These are phyloP conservation scores for Penicillium flavigenum DNA, from an alignment of 495 filamentous ascomycete genomes.

Conservation along the genomic window DNA sequence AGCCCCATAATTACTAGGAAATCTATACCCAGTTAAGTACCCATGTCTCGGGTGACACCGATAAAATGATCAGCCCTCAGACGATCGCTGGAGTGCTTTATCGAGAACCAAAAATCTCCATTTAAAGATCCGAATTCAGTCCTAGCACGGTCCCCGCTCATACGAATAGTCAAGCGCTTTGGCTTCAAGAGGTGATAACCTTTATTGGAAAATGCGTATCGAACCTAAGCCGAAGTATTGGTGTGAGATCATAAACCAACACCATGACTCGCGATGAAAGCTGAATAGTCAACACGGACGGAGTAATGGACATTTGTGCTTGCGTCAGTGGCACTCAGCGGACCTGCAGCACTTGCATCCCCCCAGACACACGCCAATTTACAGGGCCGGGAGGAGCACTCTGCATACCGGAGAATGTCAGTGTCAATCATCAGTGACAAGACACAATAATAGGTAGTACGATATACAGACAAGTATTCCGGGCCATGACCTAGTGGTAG, in stretches of 20 bases:
- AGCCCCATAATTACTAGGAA: background rate
- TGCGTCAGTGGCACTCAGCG: slow-evolving; percentile 2
- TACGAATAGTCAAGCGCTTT: background rate
- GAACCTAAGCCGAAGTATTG: slow-evolving; percentile 2
- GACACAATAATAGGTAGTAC: background rate
- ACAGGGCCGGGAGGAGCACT: background rate
- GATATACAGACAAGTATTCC: background rate
- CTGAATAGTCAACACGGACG: background rate
- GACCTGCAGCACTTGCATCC: slow-evolving; percentile 7
- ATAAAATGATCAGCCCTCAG: background rate
- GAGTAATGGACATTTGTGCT: slow-evolving; percentile 2
- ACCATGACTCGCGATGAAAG: background rate
- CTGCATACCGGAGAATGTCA: slow-evolving; percentile 15
- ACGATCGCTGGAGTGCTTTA: background rate
- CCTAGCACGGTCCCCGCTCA: background rate
- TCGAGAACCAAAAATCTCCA: background rate
- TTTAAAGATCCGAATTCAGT: background rate
- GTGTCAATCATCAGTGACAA: background rate
- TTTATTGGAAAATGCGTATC: slow-evolving; percentile 3
- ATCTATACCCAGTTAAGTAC: background rate
- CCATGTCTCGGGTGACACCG: background rate
- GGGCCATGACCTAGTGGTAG: background rate
- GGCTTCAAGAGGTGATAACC: background rate
- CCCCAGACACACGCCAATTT: background rate
- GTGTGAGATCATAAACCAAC: background rate